Evolutionary conservation across 371 early-diverging fungal species (phyloP).

Genomic region (Mortierella sp.): DNA sequence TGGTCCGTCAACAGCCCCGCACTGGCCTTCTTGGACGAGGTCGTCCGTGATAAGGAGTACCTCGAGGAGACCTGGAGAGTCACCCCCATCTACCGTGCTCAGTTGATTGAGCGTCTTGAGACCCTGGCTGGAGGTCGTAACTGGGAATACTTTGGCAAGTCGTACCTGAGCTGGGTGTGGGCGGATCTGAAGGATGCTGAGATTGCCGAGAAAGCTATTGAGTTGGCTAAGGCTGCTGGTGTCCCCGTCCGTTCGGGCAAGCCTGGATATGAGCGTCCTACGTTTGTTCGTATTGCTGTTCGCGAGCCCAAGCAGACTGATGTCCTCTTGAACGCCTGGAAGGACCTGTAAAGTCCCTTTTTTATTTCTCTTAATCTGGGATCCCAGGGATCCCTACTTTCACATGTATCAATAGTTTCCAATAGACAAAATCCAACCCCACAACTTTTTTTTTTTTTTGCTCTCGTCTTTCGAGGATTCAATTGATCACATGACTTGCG

Average conservation of each 20-base stretch:
- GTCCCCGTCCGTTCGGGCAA: conserved; percentile 87
- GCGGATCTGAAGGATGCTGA: conserved; percentile 71
- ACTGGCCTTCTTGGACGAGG: conserved; percentile 81
- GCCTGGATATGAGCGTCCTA: conserved; percentile 82
- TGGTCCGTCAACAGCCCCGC: conserved; percentile 92
- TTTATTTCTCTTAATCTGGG: neutral
- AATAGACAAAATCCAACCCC: neutral
- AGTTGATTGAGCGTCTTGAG: conserved; percentile 67
- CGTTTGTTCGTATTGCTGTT: conserved; percentile 86
- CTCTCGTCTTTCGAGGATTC: neutral
- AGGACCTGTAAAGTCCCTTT: conserved; percentile 59
- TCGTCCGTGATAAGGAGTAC: conserved; percentile 77
- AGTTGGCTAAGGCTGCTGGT: conserved; percentile 78
- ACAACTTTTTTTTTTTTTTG: neutral
- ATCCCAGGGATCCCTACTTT: conserved; percentile 12
- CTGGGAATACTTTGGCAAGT: conserved; percentile 83
- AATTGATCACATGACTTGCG: conserved; percentile 4
- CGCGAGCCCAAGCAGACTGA: conserved; percentile 75
- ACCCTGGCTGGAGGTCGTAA: conserved; percentile 49
- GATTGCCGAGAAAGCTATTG: conserved; percentile 72
- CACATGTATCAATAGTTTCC: neutral
- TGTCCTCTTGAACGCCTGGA: conserved; percentile 77
- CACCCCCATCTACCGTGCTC: conserved; percentile 76
- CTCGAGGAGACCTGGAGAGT: conserved; percentile 82
- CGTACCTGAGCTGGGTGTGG: conserved; percentile 91